Evolutionary conservation across 2,329 filamentous ascomycete species (phyloP), one percentile per base, ranked within the genome.

Genomic region (Talaromyces piceae): DNA sequence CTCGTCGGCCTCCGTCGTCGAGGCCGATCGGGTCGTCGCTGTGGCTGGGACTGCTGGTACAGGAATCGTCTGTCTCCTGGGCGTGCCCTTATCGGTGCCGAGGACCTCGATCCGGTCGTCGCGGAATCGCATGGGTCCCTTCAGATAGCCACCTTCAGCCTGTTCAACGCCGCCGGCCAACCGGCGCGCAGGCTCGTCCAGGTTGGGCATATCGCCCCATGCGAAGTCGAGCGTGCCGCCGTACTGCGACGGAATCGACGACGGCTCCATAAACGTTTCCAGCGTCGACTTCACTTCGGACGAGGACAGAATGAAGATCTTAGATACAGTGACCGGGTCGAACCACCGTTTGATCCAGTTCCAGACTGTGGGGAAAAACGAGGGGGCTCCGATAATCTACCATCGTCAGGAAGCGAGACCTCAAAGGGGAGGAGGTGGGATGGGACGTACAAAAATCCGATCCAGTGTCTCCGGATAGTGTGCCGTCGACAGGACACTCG

Each of bases 311-410:
- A 97, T 93, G 68, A 95, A 95, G 67, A 97, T 96, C 74, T 97
- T 97, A 62, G 88, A 93, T 3, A 90, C 88, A 28, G 91, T 96
- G 56, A 90, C 89, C 5, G 91, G 91, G 72, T 91, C 87, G 63
- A 95, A 95, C 90, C 91, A 95, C 63, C 87, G 85, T 77, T 95
- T 95, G 71, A 95, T 80, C 89, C 90, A 95, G 58, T 87, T 83
- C 91, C 91, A 68, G 54, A 95, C 88, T 2, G 89, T 95, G 46
- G 87, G 86, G 75, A 95, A 95, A 78, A 95, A 95, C 43, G 80
- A 73, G 45, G 91, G 91, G 0, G 91, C 91, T 55, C 91, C 91
- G 57, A 96, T 89, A 62, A 97, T 86, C 78, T 82, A 55, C 3
- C 13, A 43, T 33, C 5, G 4, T 25, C 2, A 33, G 33, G n/a